phyloP scores from a whole-genome alignment of 495 filamentous ascomycete genomes.

The Penicillium angulare region DNA sequence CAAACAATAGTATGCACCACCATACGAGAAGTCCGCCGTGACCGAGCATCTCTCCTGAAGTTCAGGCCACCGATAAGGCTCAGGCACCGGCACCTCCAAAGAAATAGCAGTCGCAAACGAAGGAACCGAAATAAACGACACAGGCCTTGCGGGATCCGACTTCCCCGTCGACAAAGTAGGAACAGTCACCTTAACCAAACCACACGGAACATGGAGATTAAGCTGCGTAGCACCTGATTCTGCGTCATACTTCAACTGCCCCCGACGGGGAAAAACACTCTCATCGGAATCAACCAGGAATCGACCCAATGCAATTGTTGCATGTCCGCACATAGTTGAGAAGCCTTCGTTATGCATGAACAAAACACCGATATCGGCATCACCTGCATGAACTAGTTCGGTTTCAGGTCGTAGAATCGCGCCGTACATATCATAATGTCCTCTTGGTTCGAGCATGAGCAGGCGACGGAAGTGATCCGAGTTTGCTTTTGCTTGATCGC shows the following conservation, averaged over 20 bases:
- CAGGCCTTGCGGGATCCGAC: conserved; percentile 18
- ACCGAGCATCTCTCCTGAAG: conserved; percentile 3
- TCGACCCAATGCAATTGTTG: conserved; percentile 35
- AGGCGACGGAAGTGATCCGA: conserved; percentile 17
- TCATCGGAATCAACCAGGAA: conserved; percentile 21
- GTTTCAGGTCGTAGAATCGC: conserved; percentile 20
- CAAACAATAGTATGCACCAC: conserved; percentile 14
- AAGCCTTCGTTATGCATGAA: conserved; percentile 70
- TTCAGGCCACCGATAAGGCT: conserved; percentile 15
- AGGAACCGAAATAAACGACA: conserved; percentile 21
- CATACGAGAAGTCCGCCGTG: conserved; percentile 13
- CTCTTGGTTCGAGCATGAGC: conserved; percentile 23
- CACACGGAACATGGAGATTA: conserved; percentile 20
- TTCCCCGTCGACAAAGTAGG: conserved; percentile 12
- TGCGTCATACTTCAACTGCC: conserved; percentile 4
- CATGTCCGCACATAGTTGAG: conserved; percentile 67
- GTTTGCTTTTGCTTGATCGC: conserved; percentile 18
- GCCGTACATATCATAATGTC: conserved; percentile 27
- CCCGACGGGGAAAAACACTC: conserved; percentile 10
- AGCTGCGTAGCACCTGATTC: not conserved
- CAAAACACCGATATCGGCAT: conserved; percentile 15
- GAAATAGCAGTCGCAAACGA: conserved; percentile 17
- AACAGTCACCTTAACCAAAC: conserved; percentile 14
- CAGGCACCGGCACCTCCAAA: conserved; percentile 10
- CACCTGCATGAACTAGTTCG: conserved; percentile 13